Percentiles rank a stretch among this genome's conserved stretches.
Evolutionary conservation across 2,329 filamentous ascomycete genomes (phyloP).

Genomic region (Fusarium sp.): DNA sequence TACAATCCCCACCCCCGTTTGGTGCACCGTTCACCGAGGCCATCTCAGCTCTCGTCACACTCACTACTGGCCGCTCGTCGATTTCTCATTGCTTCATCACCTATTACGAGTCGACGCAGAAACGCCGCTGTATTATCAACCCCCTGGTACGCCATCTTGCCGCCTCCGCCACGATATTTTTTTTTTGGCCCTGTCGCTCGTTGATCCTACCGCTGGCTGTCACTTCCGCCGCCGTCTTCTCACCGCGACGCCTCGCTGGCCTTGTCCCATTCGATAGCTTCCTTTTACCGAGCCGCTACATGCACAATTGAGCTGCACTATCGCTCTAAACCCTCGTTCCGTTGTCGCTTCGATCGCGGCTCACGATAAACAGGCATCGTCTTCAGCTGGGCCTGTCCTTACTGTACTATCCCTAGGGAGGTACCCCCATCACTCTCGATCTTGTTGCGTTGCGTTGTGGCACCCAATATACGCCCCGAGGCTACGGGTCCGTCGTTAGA

Average conservation of each 20-base stretch:
- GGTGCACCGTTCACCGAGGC: conserved; percentile 39
- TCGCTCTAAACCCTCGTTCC: conserved; percentile 17
- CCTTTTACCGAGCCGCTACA: conserved; percentile 31
- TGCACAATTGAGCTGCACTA: conserved; percentile 38
- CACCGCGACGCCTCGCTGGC: conserved; percentile 31
- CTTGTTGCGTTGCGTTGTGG: conserved; percentile 43
- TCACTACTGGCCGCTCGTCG: conserved; percentile 34
- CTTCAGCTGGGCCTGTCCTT: conserved; percentile 34
- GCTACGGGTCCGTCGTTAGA: conserved; percentile 49
- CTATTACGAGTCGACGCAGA: conserved; percentile 37
- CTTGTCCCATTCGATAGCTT: conserved; percentile 36
- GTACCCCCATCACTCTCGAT: conserved; percentile 39
- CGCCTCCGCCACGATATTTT: conserved; percentile 37
- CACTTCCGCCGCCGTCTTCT: conserved; percentile 30
- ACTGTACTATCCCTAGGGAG: conserved; percentile 37
- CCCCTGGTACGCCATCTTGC: conserved; percentile 42
- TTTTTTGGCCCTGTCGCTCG: conserved; percentile 39
- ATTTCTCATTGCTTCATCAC: conserved; percentile 35
- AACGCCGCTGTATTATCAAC: conserved; percentile 33
- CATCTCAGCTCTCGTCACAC: conserved; percentile 44
- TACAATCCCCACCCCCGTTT: conserved; percentile 39
- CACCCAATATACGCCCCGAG: conserved; percentile 44
- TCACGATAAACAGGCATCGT: conserved; percentile 34
- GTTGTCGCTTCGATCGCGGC: conserved; percentile 26
- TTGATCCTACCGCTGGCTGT: conserved; percentile 37